Base-by-base conservation (phyloP, 768 basidiomycete genomes). In the Pisolithus orientalis region DNA sequence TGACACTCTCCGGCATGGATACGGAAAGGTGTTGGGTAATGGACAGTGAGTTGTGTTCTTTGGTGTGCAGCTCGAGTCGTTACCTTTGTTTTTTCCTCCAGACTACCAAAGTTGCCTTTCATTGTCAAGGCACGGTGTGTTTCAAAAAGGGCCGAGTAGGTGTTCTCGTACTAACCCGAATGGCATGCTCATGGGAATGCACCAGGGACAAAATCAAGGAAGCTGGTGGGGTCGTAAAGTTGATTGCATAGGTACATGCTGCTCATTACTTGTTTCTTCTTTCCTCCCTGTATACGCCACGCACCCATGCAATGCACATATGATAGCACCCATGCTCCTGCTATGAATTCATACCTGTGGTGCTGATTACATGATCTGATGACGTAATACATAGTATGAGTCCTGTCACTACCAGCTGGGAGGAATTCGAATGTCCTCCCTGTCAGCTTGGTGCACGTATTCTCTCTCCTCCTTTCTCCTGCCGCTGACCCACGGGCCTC, bases 61-160 rank as follows among this genome's bases (percentile, higher is more conserved):
- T 16, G 17, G 11, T 27, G 9, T 38, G 34, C 13, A 14, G 34
- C 13, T 13, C 11, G 14, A 34, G 4, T 34, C 25, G 24, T 29
- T 13, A 13, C 24, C 44, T 52, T 50, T 38, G 28, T 55, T 55
- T 43, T 34, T 34, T 21, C 17, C 29, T 14, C 31, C 56, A 87
- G 91, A 59, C 80, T 98, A 57, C 91, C 92, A 57, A 85, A 85
- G 66, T 74, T 90, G 47, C 96, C 96, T 14, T 91, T 93, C 78
- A 98, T 99, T 66, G 90, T 99, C 63, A 98, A 98, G 79, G 94
- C 96, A 51, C 93, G 96, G 57, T 95, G 86, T 66, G 94, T 97
- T 50, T 95, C 93, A 39, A 78, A 74, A 61, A 85, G 80, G 65
- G 94, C 94, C 57, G 90, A 93, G 90, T 80, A 57, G 21, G 78